A percentile compares a stretch with the other conserved stretches of the same genome.
Evolutionary conservation across 768 basidiomycete species (phyloP).

Genomic region (Termitomyces bulborhizus): DNA sequence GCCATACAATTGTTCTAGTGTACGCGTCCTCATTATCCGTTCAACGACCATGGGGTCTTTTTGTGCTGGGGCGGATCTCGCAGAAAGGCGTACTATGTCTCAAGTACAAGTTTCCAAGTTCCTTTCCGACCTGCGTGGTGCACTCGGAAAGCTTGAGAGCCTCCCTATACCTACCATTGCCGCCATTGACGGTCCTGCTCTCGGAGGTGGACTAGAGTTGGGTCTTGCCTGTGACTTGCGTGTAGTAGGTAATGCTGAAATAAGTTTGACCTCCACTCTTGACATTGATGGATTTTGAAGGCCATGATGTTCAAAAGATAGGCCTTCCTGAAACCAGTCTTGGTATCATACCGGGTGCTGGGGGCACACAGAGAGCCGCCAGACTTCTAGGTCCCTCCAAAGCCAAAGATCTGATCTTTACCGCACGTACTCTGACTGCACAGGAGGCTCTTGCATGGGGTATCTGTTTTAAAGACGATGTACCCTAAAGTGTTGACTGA

Average conservation of each 20-base stretch:
- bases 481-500: neutral
- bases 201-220: constrained; percentile 90
- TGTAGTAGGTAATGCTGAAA: constrained; percentile 58
- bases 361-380: constrained; percentile 80
- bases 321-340: constrained; percentile 76
- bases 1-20: constrained; percentile 28
- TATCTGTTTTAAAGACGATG: constrained; percentile 21
- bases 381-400: constrained; percentile 72
- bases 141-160: constrained; percentile 70
- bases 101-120: constrained; percentile 69
- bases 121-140: constrained; percentile 65
- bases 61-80: constrained; percentile 89
- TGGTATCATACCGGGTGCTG: constrained; percentile 88
- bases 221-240: constrained; percentile 86
- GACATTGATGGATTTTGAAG: constrained; percentile 25
- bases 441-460: constrained; percentile 68
- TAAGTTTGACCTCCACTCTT: neutral
- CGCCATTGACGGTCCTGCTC: constrained; percentile 88
- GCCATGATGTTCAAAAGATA: constrained; percentile 69
- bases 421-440: constrained; percentile 63
- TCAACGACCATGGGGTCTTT: constrained; percentile 76
- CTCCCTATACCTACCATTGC: constrained; percentile 87
- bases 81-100: constrained; percentile 81
- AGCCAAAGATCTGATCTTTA: constrained; percentile 86
- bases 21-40: constrained; percentile 77